These are phyloP conservation scores for Wickerhamiella brachini DNA, from an alignment of 805 yeast species.

Conservation along the genomic window DNA sequence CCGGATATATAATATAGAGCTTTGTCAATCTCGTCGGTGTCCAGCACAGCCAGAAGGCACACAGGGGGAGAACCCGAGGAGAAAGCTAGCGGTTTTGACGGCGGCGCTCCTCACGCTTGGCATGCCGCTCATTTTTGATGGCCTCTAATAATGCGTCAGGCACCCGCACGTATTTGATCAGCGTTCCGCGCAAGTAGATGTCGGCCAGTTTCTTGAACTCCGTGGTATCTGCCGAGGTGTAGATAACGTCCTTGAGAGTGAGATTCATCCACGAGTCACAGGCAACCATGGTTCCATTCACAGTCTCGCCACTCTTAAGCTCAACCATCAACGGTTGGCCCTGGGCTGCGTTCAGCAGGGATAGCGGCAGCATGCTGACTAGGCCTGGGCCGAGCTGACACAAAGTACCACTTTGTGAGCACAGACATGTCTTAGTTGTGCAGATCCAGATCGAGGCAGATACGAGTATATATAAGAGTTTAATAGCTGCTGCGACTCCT, in stretches of 20 bases:
- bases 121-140: slow-evolving; percentile 27
- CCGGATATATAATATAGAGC: no score
- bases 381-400: not conserved
- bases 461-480: no score
- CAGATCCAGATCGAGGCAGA: not conserved
- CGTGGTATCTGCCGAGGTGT: slow-evolving; percentile 7
- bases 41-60: not conserved
- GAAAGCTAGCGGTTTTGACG: not conserved
- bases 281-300: slow-evolving; percentile 69
- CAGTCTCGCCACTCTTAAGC: slow-evolving; percentile 79
- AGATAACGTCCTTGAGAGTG: slow-evolving; percentile 62
- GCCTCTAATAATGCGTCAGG: slow-evolving; percentile 28
- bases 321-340: slow-evolving; percentile 80
- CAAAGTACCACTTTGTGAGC: not conserved
- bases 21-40: no score
- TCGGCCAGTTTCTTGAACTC: slow-evolving; percentile 12
- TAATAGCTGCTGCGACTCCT: no score
- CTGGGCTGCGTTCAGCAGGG: slow-evolving; percentile 78
- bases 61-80: not conserved
- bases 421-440: not conserved
- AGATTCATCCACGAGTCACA: slow-evolving; percentile 96
- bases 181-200: slow-evolving; percentile 15
- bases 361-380: slow-evolving; percentile 62
- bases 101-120: slow-evolving; percentile 24
- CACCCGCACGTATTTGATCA: slow-evolving; percentile 30